Conservation (phyloP, 2,329 filamentous ascomycete species). For the Chaetomiaceae sp. region DNA sequence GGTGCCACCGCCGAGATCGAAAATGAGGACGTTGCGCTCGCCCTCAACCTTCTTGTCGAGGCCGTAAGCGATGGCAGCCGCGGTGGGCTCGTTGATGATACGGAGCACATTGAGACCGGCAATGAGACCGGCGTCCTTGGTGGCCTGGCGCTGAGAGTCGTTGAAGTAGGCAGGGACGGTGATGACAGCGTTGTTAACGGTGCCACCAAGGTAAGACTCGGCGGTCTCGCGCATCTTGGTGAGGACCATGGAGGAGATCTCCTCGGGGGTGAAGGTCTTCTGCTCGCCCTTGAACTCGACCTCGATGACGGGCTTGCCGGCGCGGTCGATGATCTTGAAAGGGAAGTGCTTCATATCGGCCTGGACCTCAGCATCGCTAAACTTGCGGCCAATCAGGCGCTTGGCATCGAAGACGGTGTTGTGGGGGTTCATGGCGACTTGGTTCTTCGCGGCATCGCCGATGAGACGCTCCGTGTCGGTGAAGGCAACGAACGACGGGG, state of each 20-base stretch:
- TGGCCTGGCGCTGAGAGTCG: constrained; percentile 99
- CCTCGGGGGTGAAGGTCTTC: constrained; percentile 95
- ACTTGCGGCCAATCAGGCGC: constrained; percentile 95
- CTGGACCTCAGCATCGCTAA: constrained; percentile 93
- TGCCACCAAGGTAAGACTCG: constrained; percentile 96
- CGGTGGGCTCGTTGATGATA: constrained; percentile 99
- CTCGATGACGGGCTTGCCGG: constrained; percentile 83
- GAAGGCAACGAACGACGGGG: constrained; percentile 98
- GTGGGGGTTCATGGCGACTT: constrained; percentile 97
- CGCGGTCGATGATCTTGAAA: constrained; percentile 93
- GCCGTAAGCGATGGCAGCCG: constrained; percentile 96
- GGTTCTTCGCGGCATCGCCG: constrained; percentile 99
- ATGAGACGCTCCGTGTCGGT: constrained; percentile 98
- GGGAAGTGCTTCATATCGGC: constrained; percentile 99
- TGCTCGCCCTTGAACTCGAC: constrained; percentile 92
- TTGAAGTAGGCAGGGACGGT: constrained; percentile 99
- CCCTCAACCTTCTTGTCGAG: constrained; percentile 94
- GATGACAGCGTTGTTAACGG: constrained; percentile 98
- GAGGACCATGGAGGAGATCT: constrained; percentile 98
- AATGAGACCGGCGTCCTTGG: constrained; percentile 98
- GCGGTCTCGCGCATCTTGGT: constrained; percentile 99
- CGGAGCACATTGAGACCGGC: constrained; percentile 95
- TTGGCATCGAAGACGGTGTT: constrained; percentile 99
- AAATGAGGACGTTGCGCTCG: constrained; percentile 98
- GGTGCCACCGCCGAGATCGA: constrained; percentile 99